Conservation (phyloP, 768 basidiomycete genomes). For the Hemileccinum impolitum region DNA sequence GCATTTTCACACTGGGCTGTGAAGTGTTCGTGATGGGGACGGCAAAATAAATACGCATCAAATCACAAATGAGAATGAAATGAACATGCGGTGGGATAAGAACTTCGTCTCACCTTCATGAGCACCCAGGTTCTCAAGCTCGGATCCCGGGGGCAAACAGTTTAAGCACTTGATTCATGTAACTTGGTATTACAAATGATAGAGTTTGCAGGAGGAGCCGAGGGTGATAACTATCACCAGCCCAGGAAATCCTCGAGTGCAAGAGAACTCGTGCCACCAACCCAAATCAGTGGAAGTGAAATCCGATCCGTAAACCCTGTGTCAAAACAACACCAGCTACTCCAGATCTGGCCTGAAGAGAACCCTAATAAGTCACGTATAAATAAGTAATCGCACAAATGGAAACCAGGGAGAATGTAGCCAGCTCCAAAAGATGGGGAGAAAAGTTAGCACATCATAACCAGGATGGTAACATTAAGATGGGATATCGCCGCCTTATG, state of each 20-base stretch:
- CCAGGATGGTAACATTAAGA: slow-evolving; percentile 20
- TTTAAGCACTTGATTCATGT: too few relatives aligned
- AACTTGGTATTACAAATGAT: slow-evolving; percentile 7
- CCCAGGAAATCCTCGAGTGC: slow-evolving; percentile 11
- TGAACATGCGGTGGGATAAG: too few relatives aligned
- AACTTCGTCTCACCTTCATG: too few relatives aligned
- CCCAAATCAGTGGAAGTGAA: slow-evolving; percentile 15
- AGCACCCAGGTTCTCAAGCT: too few relatives aligned
- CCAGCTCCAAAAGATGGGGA: slow-evolving; percentile 11
- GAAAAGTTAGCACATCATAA: slow-evolving; percentile 11
- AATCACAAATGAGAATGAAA: too few relatives aligned
- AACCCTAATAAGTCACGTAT: slow-evolving; percentile 14
- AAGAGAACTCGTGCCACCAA: slow-evolving; percentile 8
- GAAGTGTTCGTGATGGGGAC: too few relatives aligned
- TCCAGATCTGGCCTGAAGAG: slow-evolving; percentile 12
- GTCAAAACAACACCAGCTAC: slow-evolving; percentile 7
- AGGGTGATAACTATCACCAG: too few relatives aligned
- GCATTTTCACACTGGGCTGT: too few relatives aligned
- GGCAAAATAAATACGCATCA: too few relatives aligned
- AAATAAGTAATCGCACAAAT: slow-evolving; percentile 5
- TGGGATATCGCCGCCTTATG: slow-evolving; percentile 36
- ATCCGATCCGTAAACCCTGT: slow-evolving; percentile 1
- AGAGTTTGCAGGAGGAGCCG: slow-evolving; percentile 4
- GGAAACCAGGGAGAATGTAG: slow-evolving; percentile 1
- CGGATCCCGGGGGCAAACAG: too few relatives aligned